Percentiles rank a stretch among this genome's conserved stretches.
Evolutionary conservation across 1,139 yeast genomes (phyloP).

Genomic region (Geotrichum restrictum): DNA sequence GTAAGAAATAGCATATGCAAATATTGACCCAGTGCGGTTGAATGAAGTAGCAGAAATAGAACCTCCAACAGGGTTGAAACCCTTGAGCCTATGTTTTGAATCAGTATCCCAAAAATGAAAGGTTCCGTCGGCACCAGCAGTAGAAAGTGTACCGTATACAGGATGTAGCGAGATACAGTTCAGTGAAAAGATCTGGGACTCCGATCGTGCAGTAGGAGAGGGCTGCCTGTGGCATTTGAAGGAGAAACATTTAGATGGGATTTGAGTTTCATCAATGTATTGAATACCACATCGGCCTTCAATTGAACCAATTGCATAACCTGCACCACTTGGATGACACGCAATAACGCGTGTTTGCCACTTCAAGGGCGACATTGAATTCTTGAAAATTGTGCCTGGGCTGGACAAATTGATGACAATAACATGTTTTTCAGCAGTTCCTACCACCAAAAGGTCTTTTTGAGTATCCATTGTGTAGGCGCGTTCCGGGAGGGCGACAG

Average conservation of each 20-base stretch:
- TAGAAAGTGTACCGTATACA: conserved; percentile 79
- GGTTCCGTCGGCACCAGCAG: conserved; percentile 94
- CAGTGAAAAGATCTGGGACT: conserved; percentile 62
- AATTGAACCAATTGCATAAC: conserved; percentile 87
- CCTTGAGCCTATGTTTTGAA: conserved; percentile 80
- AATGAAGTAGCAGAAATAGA: conserved; percentile 76
- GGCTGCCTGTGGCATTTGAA: conserved; percentile 85
- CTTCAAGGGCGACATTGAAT: conserved; percentile 74
- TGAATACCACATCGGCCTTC: conserved; percentile 98
- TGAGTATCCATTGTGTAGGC: conserved; percentile 86
- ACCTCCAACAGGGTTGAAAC: conserved; percentile 67
- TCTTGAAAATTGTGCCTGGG: conserved; percentile 80
- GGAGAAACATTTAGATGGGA: conserved; percentile 63
- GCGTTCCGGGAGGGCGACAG: conserved; percentile 80
- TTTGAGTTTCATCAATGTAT: conserved; percentile 80
- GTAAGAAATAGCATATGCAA: conserved; percentile 89
- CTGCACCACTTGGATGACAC: conserved; percentile 86
- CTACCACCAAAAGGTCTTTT: conserved; percentile 80
- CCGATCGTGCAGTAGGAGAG: conserved; percentile 41
- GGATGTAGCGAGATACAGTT: conserved; percentile 88
- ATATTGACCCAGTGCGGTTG: conserved; percentile 75
- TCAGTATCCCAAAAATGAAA: conserved; percentile 97
- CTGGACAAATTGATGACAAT: conserved; percentile 67
- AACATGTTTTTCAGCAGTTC: conserved; percentile 86
- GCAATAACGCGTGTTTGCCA: conserved; percentile 82